Conservation (phyloP, 2,329 filamentous ascomycete species). For the Ophiostoma angusticollis region DNA sequence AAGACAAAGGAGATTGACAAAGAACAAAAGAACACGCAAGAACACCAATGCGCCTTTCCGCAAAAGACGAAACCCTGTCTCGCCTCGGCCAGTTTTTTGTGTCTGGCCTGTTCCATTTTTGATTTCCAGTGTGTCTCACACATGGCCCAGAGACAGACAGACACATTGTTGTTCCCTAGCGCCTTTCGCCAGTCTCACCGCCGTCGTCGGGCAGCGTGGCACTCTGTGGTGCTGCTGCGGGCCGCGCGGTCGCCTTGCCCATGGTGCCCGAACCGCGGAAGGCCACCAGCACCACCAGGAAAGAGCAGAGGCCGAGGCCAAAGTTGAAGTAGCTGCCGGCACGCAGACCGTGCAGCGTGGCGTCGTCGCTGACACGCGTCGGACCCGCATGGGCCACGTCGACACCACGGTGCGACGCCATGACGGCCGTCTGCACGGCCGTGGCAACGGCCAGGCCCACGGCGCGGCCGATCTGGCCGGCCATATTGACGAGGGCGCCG, state of each 20-base stretch:
- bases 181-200: too few species aligned
- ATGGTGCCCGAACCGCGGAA: constrained; percentile 42
- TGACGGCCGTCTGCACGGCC: constrained; percentile 49
- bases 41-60: too few species aligned
- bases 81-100: constrained; percentile 1
- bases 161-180: too few species aligned
- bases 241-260: constrained; percentile 19
- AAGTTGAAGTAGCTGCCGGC: constrained; percentile 42
- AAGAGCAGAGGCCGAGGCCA: constrained; percentile 29
- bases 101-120: background rate
- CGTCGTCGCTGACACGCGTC: constrained; percentile 29
- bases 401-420: constrained; percentile 34
- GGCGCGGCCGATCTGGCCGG: constrained; percentile 51
- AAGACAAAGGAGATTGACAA: background rate
- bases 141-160: too few species aligned
- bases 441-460: constrained; percentile 54
- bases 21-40: background rate
- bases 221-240: background rate
- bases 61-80: too few species aligned
- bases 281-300: constrained; percentile 31
- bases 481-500: constrained; percentile 54
- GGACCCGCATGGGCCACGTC: constrained; percentile 30
- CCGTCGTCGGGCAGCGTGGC: background rate
- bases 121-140: too few species aligned
- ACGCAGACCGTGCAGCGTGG: constrained; percentile 35